phyloP scores from a whole-genome alignment of 306 rosid species.

The Dicorynia guianensis region DNA sequence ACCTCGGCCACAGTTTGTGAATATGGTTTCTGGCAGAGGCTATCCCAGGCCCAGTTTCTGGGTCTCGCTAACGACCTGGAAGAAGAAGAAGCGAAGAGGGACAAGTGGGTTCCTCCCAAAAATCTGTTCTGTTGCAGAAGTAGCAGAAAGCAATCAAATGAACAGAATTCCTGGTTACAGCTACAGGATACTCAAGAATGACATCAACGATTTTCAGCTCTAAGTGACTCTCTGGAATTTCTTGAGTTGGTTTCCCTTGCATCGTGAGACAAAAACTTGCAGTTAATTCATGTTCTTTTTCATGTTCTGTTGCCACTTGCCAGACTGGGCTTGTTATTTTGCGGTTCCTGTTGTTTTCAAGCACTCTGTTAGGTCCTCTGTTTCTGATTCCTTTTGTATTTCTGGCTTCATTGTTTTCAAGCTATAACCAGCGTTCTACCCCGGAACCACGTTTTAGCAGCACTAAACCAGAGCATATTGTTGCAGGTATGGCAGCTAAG shows the following conservation, averaged over 20 bases:
- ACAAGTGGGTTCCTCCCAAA: constrained; percentile 51
- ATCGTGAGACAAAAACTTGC: constrained; percentile 16
- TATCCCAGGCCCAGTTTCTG: constrained; percentile 60
- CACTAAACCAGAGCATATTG: constrained; percentile 12
- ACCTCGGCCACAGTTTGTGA: constrained; percentile 44
- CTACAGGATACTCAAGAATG: constrained; percentile 71
- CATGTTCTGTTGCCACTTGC: constrained; percentile 25
- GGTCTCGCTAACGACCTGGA: constrained; percentile 65
- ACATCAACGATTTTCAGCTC: constrained; percentile 51
- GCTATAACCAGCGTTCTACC: constrained; percentile 7
- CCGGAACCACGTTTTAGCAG: neutral
- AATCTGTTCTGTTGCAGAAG: constrained; percentile 60
- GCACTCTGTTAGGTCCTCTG: neutral
- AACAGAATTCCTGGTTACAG: constrained; percentile 61
- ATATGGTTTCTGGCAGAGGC: constrained; percentile 48
- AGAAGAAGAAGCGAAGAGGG: constrained; percentile 62
- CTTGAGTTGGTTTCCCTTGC: constrained; percentile 5
- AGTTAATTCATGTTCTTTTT: constrained; percentile 35
- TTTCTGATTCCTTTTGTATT: neutral
- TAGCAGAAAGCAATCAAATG: constrained; percentile 52
- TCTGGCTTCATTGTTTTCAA: constrained; percentile 18
- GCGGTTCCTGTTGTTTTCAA: constrained; percentile 28
- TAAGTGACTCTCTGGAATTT: constrained; percentile 20
- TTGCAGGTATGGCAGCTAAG: neutral
- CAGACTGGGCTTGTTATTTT: neutral